phyloP scores from a whole-genome alignment of 1,284 basidiomycete species.

The Irpex lacteus region DNA sequence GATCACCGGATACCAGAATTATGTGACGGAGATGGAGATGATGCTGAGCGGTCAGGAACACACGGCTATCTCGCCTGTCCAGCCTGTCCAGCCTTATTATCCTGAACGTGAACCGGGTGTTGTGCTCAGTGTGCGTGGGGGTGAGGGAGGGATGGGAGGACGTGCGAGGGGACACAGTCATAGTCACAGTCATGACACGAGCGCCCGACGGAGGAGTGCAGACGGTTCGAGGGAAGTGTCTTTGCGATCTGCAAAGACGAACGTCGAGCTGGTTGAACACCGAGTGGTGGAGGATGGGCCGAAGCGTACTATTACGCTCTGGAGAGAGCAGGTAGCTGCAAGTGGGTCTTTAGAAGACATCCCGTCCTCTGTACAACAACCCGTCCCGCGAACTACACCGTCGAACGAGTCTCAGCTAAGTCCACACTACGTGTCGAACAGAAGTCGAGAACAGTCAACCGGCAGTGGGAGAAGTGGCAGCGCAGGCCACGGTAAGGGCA shows the following conservation, averaged over 20 bases:
- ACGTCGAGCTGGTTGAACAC: constrained; percentile 32
- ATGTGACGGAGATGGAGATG: constrained; percentile 46
- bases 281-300: constrained; percentile 34
- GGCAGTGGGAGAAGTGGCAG: constrained; percentile 8
- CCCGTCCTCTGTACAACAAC: background rate
- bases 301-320: constrained; percentile 33
- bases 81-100: constrained; percentile 1
- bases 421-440: background rate
- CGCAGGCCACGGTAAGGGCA: constrained; percentile 13
- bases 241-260: constrained; percentile 18
- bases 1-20: constrained; percentile 38
- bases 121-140: background rate
- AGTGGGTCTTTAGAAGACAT: constrained; percentile 18
- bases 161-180: background rate
- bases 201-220: no score
- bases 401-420: constrained; percentile 20
- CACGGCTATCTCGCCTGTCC: constrained; percentile 17
- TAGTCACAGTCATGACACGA: constrained; percentile 15
- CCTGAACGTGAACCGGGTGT: background rate
- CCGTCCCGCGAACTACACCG: constrained; percentile 21
- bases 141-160: constrained; percentile 2
- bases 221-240: constrained; percentile 24
- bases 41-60: constrained; percentile 36
- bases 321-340: constrained; percentile 35
- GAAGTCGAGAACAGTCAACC: constrained; percentile 2